Base-by-base conservation (phyloP, 1,284 basidiomycete species). In the Trametes versicolor region DNA sequence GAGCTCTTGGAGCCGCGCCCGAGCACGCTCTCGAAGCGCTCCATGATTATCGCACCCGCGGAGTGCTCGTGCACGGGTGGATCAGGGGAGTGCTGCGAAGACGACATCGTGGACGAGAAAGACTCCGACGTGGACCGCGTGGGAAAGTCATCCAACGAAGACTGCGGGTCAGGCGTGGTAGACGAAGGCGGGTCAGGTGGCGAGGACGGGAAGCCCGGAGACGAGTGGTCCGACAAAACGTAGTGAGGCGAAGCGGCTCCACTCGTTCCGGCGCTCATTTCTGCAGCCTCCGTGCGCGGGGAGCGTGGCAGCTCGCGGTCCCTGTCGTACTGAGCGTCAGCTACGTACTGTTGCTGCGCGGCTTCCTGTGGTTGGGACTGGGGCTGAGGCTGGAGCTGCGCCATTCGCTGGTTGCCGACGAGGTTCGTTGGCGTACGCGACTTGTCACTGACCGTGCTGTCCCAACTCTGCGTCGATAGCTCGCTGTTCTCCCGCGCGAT, bases 151-250 rank as follows among this genome's bases (percentile, higher is more conserved):
- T 89, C 89, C 49, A 87, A 71, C 12, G 87, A 88, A 23, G 88
- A 88, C 21, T 85, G 83, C 17, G 89, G 90, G 76, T 93, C 91
- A 17, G 91, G 92, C 9, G 91, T 93, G 17, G 87, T 81, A 17
- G 90, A 85, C 23, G 85, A 86, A 25, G 83, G 80, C 57, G 83
- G 82, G 66, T 90, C 87, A 58, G 85, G 85, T 45, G 83, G 85
- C 47, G 85, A 86, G 45, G 84, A 86, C 45, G 84, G 82, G 47
- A 81, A 71, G 25, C 82, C 77, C 43, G 78, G 78, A 54, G 66
- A 70, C 62, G 69, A 67, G 59, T 70, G 66, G 36, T 71, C 62
- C 36, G 62, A 64, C n/a, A 64, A 64, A 41, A 70, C 55, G 47
- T 66, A 66, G 58, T 66, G 61, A 27, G 70, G 69, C 41, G 70